A percentile compares a stretch with the other conserved stretches of the same genome.
Conservation (phyloP, 1,284 basidiomycete genomes). For the Ustilago lituana region DNA sequence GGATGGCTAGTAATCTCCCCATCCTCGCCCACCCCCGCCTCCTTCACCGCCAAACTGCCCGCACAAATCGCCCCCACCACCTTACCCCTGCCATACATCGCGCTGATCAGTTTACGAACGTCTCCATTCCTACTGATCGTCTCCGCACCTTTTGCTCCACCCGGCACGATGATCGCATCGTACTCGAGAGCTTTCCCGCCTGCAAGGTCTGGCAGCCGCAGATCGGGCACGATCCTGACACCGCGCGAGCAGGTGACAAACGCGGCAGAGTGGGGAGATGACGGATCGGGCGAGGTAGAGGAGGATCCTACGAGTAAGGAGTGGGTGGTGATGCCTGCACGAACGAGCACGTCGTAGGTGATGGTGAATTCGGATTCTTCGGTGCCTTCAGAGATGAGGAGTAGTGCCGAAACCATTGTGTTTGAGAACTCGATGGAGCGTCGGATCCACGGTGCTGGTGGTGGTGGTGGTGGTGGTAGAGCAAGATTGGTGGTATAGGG, state of each 20-base stretch:
- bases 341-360: conserved; percentile 63
- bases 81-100: conserved; percentile 71
- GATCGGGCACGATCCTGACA: conserved; percentile 60
- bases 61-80: conserved; percentile 59
- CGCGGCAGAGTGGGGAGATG: conserved; percentile 28
- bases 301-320: conserved; percentile 53
- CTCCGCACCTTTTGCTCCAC: conserved; percentile 81
- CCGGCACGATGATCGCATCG: conserved; percentile 80
- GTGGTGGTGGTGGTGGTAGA: no score
- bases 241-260: conserved; percentile 57
- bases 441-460: not conserved
- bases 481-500: no score
- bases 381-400: conserved; percentile 86
- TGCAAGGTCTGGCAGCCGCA: conserved; percentile 44
- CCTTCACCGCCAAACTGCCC: conserved; percentile 76
- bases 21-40: conserved; percentile 72
- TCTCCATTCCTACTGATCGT: conserved; percentile 74
- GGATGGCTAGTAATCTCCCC: conserved; percentile 81
- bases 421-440: not conserved
- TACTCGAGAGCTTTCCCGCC: conserved; percentile 69
- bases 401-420: conserved; percentile 40
- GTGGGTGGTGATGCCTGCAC: conserved; percentile 46
- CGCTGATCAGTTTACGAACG: conserved; percentile 75
- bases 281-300: conserved; percentile 4
- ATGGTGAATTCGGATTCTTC: conserved; percentile 72